Base-by-base conservation (phyloP, 148 eudicot genomes). In the Spergularia bocconei region DNA sequence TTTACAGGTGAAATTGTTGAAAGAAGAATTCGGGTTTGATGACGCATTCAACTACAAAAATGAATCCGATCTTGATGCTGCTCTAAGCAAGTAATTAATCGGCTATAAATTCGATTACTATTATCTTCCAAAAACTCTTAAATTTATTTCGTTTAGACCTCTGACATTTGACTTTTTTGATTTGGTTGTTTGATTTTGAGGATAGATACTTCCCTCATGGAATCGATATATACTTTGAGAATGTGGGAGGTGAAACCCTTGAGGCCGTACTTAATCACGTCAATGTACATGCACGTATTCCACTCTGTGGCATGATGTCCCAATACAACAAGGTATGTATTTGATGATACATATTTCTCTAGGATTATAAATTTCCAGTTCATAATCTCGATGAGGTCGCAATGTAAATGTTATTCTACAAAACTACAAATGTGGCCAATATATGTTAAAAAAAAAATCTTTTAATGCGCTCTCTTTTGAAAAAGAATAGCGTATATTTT, bases 241-340 rank as follows among this genome's bases (percentile, higher is more conserved):
- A 83, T 52, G 86, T 83, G 36, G 86, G 86, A 15, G 86, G 86
- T 17, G 75, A 78, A 67, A 84, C 79, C 73, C 86, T 84, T 11
- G 84, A 84, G 71, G 82, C 84, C 12, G 86, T 84, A 11, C 84
- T 84, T 19, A 84, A 75, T 48, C 81, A 84, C 72, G 86, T 84
- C 33, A 84, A 84, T 63, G 72, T 53, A 41, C 75, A 78, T 66
- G 86, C 86, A 11, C 70, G 77, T 17, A 84, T 84, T 75, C 81
- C 84, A 2, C 73, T 84, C 7, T 80, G 86, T 23, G 86, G 86
- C 7, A 84, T 84, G 86, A 84, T 84, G 21, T 84, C 84, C 64
- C 66, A 84, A 36, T 84, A 84, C 60, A 84, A 84, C 52, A 81
- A 74, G 84, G 79, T 74, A 69, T 13, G 25, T 69, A 47, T 20